phyloP scores from a whole-genome alignment of 2,329 filamentous ascomycete genomes.

The Furcasterigmium furcatum region DNA sequence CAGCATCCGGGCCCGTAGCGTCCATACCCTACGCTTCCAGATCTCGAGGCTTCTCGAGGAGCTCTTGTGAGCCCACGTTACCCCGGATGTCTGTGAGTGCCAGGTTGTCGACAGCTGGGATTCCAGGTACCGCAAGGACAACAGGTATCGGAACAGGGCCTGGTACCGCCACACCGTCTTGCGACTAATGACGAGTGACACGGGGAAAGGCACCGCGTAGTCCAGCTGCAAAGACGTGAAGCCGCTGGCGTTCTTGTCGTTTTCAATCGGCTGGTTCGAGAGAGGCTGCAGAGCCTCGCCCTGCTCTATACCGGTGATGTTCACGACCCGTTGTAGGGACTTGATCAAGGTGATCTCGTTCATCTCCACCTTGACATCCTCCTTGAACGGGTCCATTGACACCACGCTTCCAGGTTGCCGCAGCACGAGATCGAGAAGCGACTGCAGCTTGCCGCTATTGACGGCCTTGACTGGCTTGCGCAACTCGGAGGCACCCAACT shows the following conservation, averaged over 20 bases:
- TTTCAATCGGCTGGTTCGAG: slow-evolving; percentile 64
- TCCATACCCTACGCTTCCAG: slow-evolving; percentile 93
- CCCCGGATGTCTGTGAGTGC: slow-evolving; percentile 81
- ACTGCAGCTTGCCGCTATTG: slow-evolving; percentile 92
- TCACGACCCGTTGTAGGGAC: slow-evolving; percentile 93
- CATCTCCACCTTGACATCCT: slow-evolving; percentile 97
- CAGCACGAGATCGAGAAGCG: slow-evolving; percentile 88
- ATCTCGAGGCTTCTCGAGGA: slow-evolving; percentile 72
- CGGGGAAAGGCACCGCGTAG: slow-evolving; percentile 89
- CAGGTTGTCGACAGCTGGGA: slow-evolving; percentile 82
- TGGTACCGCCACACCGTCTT: slow-evolving; percentile 98
- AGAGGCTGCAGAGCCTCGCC: slow-evolving; percentile 78
- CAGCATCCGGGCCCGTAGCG: slow-evolving; percentile 87
- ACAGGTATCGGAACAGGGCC: slow-evolving; percentile 87
- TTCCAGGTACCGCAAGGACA: slow-evolving; percentile 87
- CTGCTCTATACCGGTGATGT: slow-evolving; percentile 92
- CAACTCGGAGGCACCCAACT: slow-evolving; percentile 84
- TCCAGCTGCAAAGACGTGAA: slow-evolving; percentile 93
- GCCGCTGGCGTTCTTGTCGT: slow-evolving; percentile 82
- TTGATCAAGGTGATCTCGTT: slow-evolving; percentile 92
- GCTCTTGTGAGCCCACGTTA: slow-evolving; percentile 80
- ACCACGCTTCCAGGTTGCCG: slow-evolving; percentile 95
- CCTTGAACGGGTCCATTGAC: slow-evolving; percentile 93
- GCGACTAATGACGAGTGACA: slow-evolving; percentile 91
- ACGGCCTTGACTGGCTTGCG: slow-evolving; percentile 85